Conservation (phyloP, 192 early-diverging fungal genomes). For the Obelidium mucronatum region DNA sequence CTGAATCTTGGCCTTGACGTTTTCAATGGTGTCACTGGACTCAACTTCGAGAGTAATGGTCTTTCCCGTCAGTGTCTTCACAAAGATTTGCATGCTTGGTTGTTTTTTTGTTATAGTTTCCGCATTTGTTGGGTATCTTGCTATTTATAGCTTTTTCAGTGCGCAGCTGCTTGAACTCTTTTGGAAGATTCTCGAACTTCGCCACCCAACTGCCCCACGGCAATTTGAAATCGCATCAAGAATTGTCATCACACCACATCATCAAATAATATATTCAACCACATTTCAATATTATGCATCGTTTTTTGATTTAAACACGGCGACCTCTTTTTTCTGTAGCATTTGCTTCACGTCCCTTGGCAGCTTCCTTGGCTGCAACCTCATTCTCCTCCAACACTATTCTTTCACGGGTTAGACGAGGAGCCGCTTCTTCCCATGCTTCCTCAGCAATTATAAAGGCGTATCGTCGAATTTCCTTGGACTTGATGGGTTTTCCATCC, state of each 20-base stretch:
- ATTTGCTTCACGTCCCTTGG: slow-evolving; percentile 7
- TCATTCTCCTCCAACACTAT: slow-evolving; percentile 32
- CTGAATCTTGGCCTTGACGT: no score
- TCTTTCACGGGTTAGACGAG: slow-evolving; percentile 14
- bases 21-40: no score
- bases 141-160: no score
- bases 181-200: no score
- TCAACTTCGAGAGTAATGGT: no score
- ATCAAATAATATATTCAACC: no score
- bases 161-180: no score
- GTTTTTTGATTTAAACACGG: neutral
- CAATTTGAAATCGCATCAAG: no score
- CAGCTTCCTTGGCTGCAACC: slow-evolving; percentile 22
- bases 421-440: slow-evolving; percentile 28
- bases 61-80: no score
- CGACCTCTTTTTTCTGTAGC: slow-evolving; percentile 24
- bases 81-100: neutral
- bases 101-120: neutral
- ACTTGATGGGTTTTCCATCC: slow-evolving; percentile 1
- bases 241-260: no score
- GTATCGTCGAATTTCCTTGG: slow-evolving; percentile 25
- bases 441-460: slow-evolving; percentile 30
- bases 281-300: neutral
- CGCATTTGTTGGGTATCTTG: no score
- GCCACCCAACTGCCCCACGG: no score